Percentiles rank a stretch among this genome's conserved stretches.
phyloP scores from a whole-genome alignment of 2,329 filamentous ascomycete genomes.

The Pyrenochaeta sp. region DNA sequence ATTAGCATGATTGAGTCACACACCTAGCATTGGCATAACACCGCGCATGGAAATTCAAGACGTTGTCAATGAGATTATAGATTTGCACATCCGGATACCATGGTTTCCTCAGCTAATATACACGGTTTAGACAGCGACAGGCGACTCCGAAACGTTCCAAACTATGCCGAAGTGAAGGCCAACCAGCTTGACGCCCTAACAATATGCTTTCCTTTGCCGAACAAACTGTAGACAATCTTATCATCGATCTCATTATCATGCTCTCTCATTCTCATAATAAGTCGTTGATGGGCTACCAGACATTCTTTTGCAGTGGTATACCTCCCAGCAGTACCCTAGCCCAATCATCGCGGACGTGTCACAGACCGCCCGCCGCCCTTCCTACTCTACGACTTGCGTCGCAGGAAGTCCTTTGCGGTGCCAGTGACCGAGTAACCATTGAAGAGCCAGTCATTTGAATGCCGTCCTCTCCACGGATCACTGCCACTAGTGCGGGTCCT shows the following conservation, averaged over 20 bases:
- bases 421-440: slow-evolving; percentile 49
- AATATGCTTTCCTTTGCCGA: background rate
- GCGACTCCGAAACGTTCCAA: background rate
- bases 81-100: background rate
- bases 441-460: slow-evolving; percentile 52
- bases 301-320: slow-evolving; percentile 26
- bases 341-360: background rate
- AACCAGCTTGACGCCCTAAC: background rate
- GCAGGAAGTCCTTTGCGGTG: slow-evolving; percentile 40
- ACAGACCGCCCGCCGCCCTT: background rate
- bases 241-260: slow-evolving; percentile 3
- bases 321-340: slow-evolving; percentile 26
- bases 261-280: slow-evolving; percentile 12
- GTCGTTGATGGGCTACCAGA: slow-evolving; percentile 27
- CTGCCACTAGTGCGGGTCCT: slow-evolving; percentile 42
- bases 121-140: slow-evolving; percentile 1
- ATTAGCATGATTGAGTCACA: background rate
- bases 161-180: background rate
- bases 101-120: slow-evolving; percentile 7
- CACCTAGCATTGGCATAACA: background rate
- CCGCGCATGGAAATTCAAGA: background rate
- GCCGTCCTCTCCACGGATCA: slow-evolving; percentile 47
- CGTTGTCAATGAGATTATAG: background rate
- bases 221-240: background rate
- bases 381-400: slow-evolving; percentile 27